Conservation (phyloP, 2,329 filamentous ascomycete species). For the Pyricularia sp. region DNA sequence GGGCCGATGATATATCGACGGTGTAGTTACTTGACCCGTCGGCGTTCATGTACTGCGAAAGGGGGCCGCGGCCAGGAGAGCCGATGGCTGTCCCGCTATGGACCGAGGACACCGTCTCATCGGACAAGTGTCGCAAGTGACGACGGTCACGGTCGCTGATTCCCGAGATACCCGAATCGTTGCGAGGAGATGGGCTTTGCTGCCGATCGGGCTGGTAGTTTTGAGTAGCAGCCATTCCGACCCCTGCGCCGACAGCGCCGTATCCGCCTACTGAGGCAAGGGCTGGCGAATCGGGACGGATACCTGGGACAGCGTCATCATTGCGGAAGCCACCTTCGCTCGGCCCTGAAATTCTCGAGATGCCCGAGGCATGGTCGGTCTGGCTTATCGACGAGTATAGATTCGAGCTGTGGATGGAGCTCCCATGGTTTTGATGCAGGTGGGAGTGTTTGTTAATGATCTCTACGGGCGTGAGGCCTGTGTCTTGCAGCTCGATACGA, state of each 20-base stretch:
- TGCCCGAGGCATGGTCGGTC: constrained; percentile 21
- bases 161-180: constrained; percentile 29
- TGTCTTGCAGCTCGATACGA: constrained; percentile 34
- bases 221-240: not conserved
- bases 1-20: not conserved
- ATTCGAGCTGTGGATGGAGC: constrained; percentile 19
- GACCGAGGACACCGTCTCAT: constrained; percentile 22
- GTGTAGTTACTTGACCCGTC: not conserved
- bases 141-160: constrained; percentile 28
- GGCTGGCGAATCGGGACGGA: constrained; percentile 10
- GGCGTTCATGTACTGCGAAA: not conserved
- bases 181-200: constrained; percentile 12
- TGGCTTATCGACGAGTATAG: constrained; percentile 18
- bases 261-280: constrained; percentile 8
- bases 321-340: not conserved
- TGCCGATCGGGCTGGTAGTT: constrained; percentile 4
- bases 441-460: constrained; percentile 27
- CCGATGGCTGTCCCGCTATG: not conserved
- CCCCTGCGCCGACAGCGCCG: constrained; percentile 3
- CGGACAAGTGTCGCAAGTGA: constrained; percentile 32
- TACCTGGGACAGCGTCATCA: not conserved
- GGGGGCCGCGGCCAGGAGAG: not conserved
- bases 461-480: constrained; percentile 27
- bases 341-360: constrained; percentile 11
- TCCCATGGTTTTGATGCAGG: constrained; percentile 12